phyloP scores from a whole-genome alignment of 805 yeast genomes.

The Wickerhamomyces alni region DNA sequence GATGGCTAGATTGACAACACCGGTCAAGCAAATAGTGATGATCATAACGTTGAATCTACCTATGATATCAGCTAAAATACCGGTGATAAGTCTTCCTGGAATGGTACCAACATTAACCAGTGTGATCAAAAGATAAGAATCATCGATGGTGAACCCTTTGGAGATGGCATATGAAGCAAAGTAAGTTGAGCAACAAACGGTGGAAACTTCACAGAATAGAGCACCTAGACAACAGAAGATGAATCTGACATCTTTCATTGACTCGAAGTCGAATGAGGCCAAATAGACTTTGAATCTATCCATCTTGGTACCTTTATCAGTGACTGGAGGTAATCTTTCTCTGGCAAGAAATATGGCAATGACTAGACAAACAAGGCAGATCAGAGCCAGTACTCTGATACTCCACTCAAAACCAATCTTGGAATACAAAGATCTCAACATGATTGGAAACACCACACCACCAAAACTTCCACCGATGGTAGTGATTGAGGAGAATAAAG shows the following conservation, averaged over 20 bases:
- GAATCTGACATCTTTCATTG: slow-evolving; percentile 40
- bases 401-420: slow-evolving; percentile 50
- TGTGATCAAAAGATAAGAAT: slow-evolving; percentile 40
- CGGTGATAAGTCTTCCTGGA: slow-evolving; percentile 37
- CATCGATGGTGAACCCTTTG: slow-evolving; percentile 34
- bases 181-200: slow-evolving; percentile 41
- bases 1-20: slow-evolving; percentile 29
- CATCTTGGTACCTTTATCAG: slow-evolving; percentile 7
- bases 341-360: slow-evolving; percentile 23
- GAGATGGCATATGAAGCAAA: slow-evolving; percentile 45
- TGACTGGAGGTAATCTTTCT: slow-evolving; percentile 26
- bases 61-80: slow-evolving; percentile 34
- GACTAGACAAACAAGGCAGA: slow-evolving; percentile 24
- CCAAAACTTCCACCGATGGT: slow-evolving; percentile 49
- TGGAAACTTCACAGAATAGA: slow-evolving; percentile 40
- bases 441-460: slow-evolving; percentile 41
- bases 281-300: slow-evolving; percentile 13
- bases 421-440: slow-evolving; percentile 34
- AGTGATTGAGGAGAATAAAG: slow-evolving; percentile 39
- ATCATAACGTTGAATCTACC: slow-evolving; percentile 54
- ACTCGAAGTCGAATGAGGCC: slow-evolving; percentile 25
- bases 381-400: slow-evolving; percentile 41
- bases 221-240: slow-evolving; percentile 38
- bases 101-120: slow-evolving; percentile 36
- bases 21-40: slow-evolving; percentile 26